Conservation (phyloP, 352 stramenopile species). For the Phytophthora quininea region DNA sequence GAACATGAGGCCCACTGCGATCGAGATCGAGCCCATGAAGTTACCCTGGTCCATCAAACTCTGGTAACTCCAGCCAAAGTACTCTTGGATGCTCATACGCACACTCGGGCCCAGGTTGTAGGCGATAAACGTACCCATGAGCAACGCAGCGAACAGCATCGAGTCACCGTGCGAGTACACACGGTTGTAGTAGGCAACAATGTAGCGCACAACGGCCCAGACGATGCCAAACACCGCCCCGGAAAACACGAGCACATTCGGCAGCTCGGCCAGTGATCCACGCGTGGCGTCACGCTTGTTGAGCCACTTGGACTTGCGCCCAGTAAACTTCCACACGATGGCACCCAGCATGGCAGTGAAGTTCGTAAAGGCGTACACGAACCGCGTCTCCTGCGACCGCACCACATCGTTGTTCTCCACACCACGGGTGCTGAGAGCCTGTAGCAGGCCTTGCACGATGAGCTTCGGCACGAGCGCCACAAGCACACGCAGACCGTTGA, state of each 20-base stretch:
- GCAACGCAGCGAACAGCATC: slow-evolving; percentile 66
- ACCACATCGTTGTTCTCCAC: slow-evolving; percentile 86
- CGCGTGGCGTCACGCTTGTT: slow-evolving; percentile 70
- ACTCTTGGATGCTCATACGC: slow-evolving; percentile 88
- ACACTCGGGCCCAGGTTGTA: slow-evolving; percentile 81
- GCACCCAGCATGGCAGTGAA: slow-evolving; percentile 76
- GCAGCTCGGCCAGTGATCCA: slow-evolving; percentile 75
- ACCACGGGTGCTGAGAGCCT: slow-evolving; percentile 72
- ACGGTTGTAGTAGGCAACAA: slow-evolving; percentile 76
- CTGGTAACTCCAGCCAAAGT: slow-evolving; percentile 90
- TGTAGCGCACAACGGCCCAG: slow-evolving; percentile 84
- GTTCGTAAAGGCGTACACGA: slow-evolving; percentile 86
- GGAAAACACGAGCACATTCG: slow-evolving; percentile 86
- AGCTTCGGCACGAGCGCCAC: slow-evolving; percentile 76
- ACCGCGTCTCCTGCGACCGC: slow-evolving; percentile 80
- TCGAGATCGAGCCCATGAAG: slow-evolving; percentile 84
- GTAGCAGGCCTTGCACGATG: slow-evolving; percentile 74
- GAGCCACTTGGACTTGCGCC: slow-evolving; percentile 70
- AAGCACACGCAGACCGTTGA: slow-evolving; percentile 72
- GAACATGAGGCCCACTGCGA: slow-evolving; percentile 83
- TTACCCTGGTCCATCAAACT: slow-evolving; percentile 89
- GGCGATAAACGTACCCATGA: slow-evolving; percentile 81
- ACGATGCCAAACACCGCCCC: slow-evolving; percentile 72
- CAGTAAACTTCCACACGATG: slow-evolving; percentile 86
- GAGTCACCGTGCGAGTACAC: slow-evolving; percentile 80